Evolutionary conservation across 1,284 basidiomycete species (phyloP).

Genomic region (Cryptococcus hybrid): DNA sequence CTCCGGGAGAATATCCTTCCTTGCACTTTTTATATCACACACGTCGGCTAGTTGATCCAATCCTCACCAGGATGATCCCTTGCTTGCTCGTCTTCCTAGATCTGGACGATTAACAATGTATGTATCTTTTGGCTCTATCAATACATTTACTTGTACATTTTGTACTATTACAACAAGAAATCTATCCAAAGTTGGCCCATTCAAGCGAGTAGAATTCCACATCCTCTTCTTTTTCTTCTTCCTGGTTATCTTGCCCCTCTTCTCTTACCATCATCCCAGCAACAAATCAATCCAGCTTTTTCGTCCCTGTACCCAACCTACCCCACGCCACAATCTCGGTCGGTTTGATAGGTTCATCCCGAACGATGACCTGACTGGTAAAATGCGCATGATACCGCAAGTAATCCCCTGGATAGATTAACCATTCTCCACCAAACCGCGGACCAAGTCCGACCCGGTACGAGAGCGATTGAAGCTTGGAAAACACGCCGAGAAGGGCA

Average conservation of each 20-base stretch:
- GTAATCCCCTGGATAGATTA: constrained; percentile 97
- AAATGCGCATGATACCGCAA: constrained; percentile 97
- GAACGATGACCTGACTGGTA: constrained; percentile 73
- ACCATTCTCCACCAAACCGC: constrained; percentile 87
- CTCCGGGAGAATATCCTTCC: background rate
- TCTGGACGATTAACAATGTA: constrained; percentile 1
- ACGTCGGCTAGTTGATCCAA: background rate
- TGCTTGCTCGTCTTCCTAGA: background rate
- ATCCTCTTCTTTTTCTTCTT: constrained; percentile 47
- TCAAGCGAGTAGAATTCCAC: constrained; percentile 80
- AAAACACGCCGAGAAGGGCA: constrained; percentile 33
- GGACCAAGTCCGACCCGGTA: constrained; percentile 60
- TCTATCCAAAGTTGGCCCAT: constrained; percentile 90
- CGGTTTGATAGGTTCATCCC: constrained; percentile 63
- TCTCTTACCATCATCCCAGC: constrained; percentile 64
- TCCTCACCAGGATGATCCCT: no score
- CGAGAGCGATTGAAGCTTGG: constrained; percentile 29
- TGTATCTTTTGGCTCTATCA: constrained; percentile 53
- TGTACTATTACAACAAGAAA: constrained; percentile 11
- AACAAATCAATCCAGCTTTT: constrained; percentile 89
- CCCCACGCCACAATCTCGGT: constrained; percentile 96
- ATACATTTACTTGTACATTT: constrained; percentile 59
- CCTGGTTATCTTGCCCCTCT: constrained; percentile 72
- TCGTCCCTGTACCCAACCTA: constrained; percentile 92
- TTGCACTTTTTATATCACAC: background rate